Percentiles rank a stretch among this genome's conserved stretches.
Conservation (phyloP, 2,329 filamentous ascomycete species). For the Aureobasidium vineae region DNA sequence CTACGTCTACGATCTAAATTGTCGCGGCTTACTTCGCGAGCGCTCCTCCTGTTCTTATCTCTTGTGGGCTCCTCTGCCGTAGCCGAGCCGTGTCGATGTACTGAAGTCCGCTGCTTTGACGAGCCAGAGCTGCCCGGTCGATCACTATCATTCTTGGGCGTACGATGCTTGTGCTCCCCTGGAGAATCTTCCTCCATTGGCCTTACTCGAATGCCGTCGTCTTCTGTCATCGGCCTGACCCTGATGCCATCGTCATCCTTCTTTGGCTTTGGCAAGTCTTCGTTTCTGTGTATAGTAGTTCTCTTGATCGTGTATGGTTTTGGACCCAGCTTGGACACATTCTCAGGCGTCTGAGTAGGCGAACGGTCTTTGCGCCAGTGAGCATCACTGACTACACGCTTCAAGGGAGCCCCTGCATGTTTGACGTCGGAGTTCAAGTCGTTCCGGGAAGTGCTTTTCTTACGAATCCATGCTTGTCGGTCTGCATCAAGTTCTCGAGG, state of each 20-base stretch:
- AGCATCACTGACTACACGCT: conserved; percentile 88
- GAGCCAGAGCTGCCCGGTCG: neutral
- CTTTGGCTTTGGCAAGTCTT: conserved; percentile 25
- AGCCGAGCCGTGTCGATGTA: neutral
- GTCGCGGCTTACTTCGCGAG: conserved; percentile 14
- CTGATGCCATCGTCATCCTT: conserved; percentile 29
- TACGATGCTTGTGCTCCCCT: neutral
- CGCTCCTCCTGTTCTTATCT: neutral
- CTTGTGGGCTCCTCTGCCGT: neutral
- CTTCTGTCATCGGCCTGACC: conserved; percentile 28
- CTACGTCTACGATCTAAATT: conserved; percentile 15
- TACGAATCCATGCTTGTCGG: conserved; percentile 39
- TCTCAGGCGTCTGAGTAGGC: conserved; percentile 30
- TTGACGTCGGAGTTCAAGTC: conserved; percentile 47
- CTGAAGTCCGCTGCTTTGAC: neutral
- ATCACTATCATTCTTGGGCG: neutral
- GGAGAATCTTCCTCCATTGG: conserved; percentile 9
- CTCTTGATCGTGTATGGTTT: conserved; percentile 25
- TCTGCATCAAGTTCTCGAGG: conserved; percentile 33
- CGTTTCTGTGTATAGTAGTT: conserved; percentile 7
- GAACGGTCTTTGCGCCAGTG: conserved; percentile 62
- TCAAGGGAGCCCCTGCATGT: conserved; percentile 69
- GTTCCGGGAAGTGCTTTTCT: conserved; percentile 39
- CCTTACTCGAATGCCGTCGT: conserved; percentile 24
- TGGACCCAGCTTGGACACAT: neutral